These are phyloP conservation scores for Boletus nobilissimus DNA, from an alignment of 1,284 basidiomycete species.

Conservation along the genomic window DNA sequence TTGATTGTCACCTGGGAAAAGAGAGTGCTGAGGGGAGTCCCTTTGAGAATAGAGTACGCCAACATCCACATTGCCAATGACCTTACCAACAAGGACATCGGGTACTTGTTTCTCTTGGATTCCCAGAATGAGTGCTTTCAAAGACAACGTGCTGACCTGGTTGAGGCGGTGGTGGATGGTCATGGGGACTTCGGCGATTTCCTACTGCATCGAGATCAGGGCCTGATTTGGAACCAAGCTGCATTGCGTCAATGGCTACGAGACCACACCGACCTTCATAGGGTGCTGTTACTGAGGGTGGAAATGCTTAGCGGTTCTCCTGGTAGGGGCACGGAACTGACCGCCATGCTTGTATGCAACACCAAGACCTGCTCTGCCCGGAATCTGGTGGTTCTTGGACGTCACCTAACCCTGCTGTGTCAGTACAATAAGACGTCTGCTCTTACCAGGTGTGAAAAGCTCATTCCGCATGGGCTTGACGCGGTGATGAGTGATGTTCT, in stretches of 20 bases:
- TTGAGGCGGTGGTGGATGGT: neutral
- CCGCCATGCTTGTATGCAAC: neutral
- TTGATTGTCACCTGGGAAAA: neutral
- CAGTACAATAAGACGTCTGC: neutral
- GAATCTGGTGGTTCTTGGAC: neutral
- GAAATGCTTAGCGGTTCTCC: neutral
- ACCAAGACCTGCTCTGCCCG: neutral
- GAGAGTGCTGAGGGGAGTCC: neutral
- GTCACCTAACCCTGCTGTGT: neutral
- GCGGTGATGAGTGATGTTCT: conserved; percentile 38
- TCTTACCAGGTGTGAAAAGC: conserved; percentile 36
- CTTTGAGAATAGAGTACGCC: neutral
- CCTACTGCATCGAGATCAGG: rapidly evolving
- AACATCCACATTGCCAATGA: neutral
- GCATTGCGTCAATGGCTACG: neutral
- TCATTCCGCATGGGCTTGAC: conserved; percentile 46
- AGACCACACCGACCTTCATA: neutral
- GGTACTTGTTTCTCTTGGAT: neutral
- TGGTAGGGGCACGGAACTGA: neutral
- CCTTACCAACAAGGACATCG: neutral
- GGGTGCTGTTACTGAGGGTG: neutral
- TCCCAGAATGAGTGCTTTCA: neutral
- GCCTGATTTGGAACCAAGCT: neutral
- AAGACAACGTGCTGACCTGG: neutral
- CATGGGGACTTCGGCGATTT: neutral